These are phyloP conservation scores for Rhizopus delemar DNA, from an alignment of 371 early-diverging fungal genomes.

Conservation along the genomic window DNA sequence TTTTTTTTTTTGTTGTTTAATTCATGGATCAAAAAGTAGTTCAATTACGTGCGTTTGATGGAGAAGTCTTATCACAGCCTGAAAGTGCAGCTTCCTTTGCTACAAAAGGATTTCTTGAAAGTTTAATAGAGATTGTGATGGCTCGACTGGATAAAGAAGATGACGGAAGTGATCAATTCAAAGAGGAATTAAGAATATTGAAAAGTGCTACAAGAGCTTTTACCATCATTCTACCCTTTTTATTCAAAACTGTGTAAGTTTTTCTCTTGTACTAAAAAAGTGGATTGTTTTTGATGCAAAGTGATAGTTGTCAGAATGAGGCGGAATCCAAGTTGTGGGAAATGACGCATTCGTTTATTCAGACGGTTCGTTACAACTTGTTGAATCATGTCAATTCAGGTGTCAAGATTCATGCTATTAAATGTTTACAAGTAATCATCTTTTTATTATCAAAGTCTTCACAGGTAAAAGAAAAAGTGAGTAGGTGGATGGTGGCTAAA, in stretches of 20 bases:
- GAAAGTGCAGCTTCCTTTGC: conserved; percentile 40
- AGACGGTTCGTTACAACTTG: conserved; percentile 23
- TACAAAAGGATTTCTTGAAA: conserved; percentile 44
- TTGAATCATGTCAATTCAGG: conserved; percentile 41
- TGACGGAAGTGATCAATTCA: conserved; percentile 21
- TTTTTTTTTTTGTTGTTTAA: not conserved
- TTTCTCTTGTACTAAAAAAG: not conserved
- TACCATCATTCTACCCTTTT: conserved; percentile 37
- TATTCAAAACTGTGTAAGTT: conserved; percentile 23
- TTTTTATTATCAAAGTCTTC: conserved; percentile 36
- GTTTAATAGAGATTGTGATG: conserved; percentile 26
- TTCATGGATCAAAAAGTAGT: conserved; percentile 28
- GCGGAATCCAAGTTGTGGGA: conserved; percentile 50
- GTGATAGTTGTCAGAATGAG: conserved; percentile 46
- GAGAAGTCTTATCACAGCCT: conserved; percentile 32
- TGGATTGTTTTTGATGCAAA: not conserved
- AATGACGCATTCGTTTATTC: conserved; percentile 26
- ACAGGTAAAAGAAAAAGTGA: conserved; percentile 7
- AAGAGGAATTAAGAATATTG: conserved; percentile 31
- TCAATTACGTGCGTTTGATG: conserved; percentile 41
- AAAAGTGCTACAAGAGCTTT: conserved; percentile 48
- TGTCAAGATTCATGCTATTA: conserved; percentile 41
- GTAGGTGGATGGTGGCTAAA: not conserved
- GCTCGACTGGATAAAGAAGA: conserved; percentile 21
- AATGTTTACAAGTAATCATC: conserved; percentile 48